A percentile compares a stretch with the other conserved stretches of the same genome.
Conservation (phyloP, 345 rosid genomes). For the Salix dunnii region DNA sequence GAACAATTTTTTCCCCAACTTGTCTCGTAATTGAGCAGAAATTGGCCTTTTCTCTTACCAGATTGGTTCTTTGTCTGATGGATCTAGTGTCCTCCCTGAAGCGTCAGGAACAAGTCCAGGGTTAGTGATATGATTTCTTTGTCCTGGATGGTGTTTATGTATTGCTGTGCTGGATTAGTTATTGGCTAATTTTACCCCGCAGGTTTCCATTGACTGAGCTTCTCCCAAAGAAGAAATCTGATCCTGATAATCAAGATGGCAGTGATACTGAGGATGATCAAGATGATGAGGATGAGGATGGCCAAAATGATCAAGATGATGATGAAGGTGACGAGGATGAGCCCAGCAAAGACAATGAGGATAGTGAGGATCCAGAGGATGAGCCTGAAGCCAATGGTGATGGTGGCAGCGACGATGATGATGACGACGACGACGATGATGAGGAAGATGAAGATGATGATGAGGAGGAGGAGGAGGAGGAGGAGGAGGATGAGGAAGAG, state of each 20-base stretch:
- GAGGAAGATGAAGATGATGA: conserved; percentile 27
- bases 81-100: conserved; percentile 18
- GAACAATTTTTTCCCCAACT: not conserved
- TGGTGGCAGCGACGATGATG: conserved; percentile 25
- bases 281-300: conserved; percentile 13
- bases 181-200: conserved; percentile 14
- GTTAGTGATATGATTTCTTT: conserved; percentile 23
- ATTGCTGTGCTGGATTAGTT: not conserved
- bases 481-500: not conserved
- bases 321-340: conserved; percentile 32
- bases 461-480: conserved; percentile 29
- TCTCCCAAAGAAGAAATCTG: conserved; percentile 33
- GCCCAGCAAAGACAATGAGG: conserved; percentile 30
- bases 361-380: conserved; percentile 44
- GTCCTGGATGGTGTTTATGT: conserved; percentile 3
- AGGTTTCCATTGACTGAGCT: conserved; percentile 45
- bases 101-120: conserved; percentile 30
- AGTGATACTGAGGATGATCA: conserved; percentile 45
- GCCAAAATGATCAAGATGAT: conserved; percentile 27
- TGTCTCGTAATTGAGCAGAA: conserved; percentile 1
- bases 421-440: conserved; percentile 27
- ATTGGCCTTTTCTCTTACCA: conserved; percentile 15
- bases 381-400: conserved; percentile 42
- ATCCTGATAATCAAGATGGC: conserved; percentile 40
- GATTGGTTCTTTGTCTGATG: conserved; percentile 32